Evolutionary conservation across 306 rosid genomes (phyloP), one percentile per base, ranked within the genome.

Genomic region (Hippophae tibetana): DNA sequence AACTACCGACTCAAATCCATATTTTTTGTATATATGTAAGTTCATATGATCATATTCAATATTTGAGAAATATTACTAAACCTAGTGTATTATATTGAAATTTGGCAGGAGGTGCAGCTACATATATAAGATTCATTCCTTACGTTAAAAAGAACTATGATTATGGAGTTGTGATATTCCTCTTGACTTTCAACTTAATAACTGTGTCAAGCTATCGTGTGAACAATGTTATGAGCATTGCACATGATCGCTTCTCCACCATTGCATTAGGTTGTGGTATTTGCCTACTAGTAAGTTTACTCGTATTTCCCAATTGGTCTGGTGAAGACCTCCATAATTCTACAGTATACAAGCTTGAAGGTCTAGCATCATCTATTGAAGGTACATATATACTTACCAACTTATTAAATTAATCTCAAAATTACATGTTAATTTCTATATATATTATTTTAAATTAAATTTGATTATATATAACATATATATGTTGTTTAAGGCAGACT

Each of bases 51-150:
- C 14, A 2, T 5, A 7, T 11, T 10, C 5, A 11, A 9, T 48
- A 5, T 11, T 11, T 11, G 7, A 18, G 6, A 7, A 7, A 2
- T 7, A 46, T 7, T 13, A 49, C 12, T 12, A 13, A 49, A 5
- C 6, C 2, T 13, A 49, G 8, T 6, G 53, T 12, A 5, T 7
- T 12, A 49, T 49, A 23, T 8, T 13, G 7, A 49, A 49, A 58
- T 75, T 52, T 65, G 61, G 72, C 87, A 92, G 98, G 96, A 83
- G 68, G 81, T 70, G 69, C 79, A 56, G 81, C 95, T 51, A 83
- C 96, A 58, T 92, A 92, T 50, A 73, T 83, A 75, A 85, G 98
- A 68, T 92, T 92, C 81, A 57, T 87, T 74, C 98, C 98, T n/a
- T 69, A 80, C 63, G 85, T 88, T 68, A 92, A 83, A 79, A 92